Percentiles rank a stretch among this genome's conserved stretches.
Conservation (phyloP, 2,329 filamentous ascomycete species). For the Rutstroemia sp. region DNA sequence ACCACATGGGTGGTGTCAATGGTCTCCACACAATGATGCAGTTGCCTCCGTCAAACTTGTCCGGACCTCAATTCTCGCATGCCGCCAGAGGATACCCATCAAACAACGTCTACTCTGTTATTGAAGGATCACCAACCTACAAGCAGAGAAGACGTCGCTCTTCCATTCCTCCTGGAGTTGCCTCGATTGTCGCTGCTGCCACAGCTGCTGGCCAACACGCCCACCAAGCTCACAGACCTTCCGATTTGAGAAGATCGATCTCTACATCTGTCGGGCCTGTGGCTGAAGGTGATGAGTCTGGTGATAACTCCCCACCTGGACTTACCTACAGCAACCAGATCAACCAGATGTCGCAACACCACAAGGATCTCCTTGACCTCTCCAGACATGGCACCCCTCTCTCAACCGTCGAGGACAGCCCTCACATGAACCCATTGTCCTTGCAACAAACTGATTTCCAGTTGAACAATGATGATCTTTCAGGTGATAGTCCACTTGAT, state of each 20-base stretch:
- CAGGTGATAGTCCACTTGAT: conserved; percentile 51
- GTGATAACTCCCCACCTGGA: conserved; percentile 71
- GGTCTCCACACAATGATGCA: conserved; percentile 85
- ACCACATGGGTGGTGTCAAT: conserved; percentile 65
- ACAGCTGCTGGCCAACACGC: conserved; percentile 39
- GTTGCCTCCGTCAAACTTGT: conserved; percentile 76
- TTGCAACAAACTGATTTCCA: conserved; percentile 66
- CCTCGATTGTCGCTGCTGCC: conserved; percentile 58
- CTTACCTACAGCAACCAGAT: conserved; percentile 64
- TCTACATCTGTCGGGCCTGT: conserved; percentile 81
- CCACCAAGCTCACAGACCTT: conserved; percentile 66
- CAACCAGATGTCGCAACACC: conserved; percentile 59
- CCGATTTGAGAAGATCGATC: conserved; percentile 84
- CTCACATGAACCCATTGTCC: conserved; percentile 61
- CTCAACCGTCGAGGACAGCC: conserved; percentile 75
- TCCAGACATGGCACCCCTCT: conserved; percentile 89
- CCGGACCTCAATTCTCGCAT: conserved; percentile 70
- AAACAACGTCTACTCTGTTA: conserved; percentile 87
- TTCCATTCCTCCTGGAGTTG: conserved; percentile 76
- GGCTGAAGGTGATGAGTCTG: conserved; percentile 70
- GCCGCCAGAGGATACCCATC: conserved; percentile 56
- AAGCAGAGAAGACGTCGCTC: conserved; percentile 94
- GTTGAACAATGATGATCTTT: conserved; percentile 54
- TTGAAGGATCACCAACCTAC: conserved; percentile 97
- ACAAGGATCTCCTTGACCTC: conserved; percentile 72